phyloP scores from a whole-genome alignment of 306 rosid species.

The Luffa aegyptiaca region DNA sequence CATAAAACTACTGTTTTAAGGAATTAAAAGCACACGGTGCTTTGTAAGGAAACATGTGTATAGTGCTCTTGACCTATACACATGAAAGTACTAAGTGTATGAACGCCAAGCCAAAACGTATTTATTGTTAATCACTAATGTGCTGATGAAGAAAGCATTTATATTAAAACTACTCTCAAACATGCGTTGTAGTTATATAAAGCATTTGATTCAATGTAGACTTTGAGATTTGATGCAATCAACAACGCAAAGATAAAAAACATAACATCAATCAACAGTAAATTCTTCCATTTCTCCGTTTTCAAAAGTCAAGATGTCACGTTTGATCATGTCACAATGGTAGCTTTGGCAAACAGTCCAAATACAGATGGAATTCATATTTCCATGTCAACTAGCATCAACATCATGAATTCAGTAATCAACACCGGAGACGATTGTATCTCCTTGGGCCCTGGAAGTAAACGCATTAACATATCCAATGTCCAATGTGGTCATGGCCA shows the following conservation, averaged over 20 bases:
- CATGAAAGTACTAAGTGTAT: too few relatives aligned
- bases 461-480: not conserved
- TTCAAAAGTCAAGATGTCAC: not conserved
- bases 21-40: too few relatives aligned
- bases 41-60: too few relatives aligned
- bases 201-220: not conserved
- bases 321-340: not conserved
- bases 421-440: slow-evolving; percentile 29
- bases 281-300: slow-evolving; percentile 15
- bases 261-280: slow-evolving; percentile 21
- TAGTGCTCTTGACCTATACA: too few relatives aligned
- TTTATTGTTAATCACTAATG: too few relatives aligned
- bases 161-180: too few relatives aligned
- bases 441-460: slow-evolving; percentile 17
- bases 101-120: too few relatives aligned
- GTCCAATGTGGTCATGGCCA: slow-evolving; percentile 28
- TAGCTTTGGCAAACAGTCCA: slow-evolving; percentile 24
- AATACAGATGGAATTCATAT: slow-evolving; percentile 34
- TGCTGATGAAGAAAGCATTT: too few relatives aligned
- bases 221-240: slow-evolving; percentile 15
- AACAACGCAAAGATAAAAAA: not conserved
- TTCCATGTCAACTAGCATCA: not conserved
- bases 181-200: too few relatives aligned
- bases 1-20: too few relatives aligned
- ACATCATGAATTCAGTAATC: slow-evolving; percentile 8